Base-by-base conservation (phyloP, 345 rosid genomes). In the Dimocarpus longan region DNA sequence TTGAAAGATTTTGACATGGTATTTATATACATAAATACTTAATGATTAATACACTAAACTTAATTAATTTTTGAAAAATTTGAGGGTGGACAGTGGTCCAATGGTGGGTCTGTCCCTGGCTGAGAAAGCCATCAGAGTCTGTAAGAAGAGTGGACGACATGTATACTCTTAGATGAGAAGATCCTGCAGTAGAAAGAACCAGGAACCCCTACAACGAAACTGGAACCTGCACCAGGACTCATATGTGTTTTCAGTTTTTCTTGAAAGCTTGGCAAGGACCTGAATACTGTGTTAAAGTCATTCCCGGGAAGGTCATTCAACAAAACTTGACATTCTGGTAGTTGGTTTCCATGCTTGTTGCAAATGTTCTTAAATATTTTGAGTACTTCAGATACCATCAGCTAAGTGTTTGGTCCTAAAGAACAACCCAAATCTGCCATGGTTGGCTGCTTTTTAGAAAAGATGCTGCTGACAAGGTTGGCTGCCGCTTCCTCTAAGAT, bases 401-500 rank as follows among this genome's bases (percentile, higher is more conserved):
- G 76, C 0, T 90, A 81, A 10, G 97, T 82, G 85, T 90, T 93
- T 75, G 95, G 94, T 67, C 98, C 98, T 10, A 95, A 91, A 43
- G 98, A 92, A 82, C 98, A 93, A 2, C 98, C 98, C 73, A 95
- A 50, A 83, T 93, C 98, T 66, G 97, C 97, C 16, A 95, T 87
- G 71, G 82, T 79, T 63, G 93, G n/a, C n/a, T n/a, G 40, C 43
- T 82, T 88, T 43, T 79, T 77, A 5, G 93, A 91, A 18, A 19
- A 72, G 12, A 59, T 52, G 68, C 64, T 82, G 72, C 78, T 5
- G 78, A 71, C 87, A 42, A 87, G 80, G 48, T 73, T 75, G 11
- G 81, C 76, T 32, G 88, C 62, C 37, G 90, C 90, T 50, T 86
- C 88, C 71, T 90, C 84, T n/a, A 16, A 39, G 19, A 86, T 81